Evolutionary conservation across 169 alveolate species (phyloP).

Genomic region (Plasmodium gonderi): DNA sequence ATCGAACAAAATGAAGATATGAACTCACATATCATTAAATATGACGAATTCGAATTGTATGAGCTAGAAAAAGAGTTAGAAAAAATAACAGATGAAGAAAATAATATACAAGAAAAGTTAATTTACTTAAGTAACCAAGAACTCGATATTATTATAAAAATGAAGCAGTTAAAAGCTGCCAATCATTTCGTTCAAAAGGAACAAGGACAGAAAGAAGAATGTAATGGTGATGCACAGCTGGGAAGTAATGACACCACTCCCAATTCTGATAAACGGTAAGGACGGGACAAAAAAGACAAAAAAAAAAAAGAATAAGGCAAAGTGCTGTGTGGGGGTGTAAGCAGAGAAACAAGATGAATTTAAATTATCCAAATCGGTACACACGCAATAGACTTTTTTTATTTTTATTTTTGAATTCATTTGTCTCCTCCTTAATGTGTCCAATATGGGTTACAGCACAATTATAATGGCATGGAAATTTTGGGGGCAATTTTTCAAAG

Average conservation of each 20-base stretch:
- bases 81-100: conserved; percentile 65
- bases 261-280: background rate
- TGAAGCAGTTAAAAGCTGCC: background rate
- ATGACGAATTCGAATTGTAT: conserved; percentile 38
- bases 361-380: background rate
- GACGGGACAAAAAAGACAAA: background rate
- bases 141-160: conserved; percentile 27
- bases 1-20: background rate
- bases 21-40: conserved; percentile 22
- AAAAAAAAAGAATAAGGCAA: too few species aligned
- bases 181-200: conserved; percentile 3
- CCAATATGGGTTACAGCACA: background rate
- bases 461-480: background rate
- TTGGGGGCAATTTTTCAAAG: background rate
- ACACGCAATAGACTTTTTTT: background rate
- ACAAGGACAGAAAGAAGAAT: background rate
- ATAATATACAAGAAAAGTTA: conserved; percentile 48
- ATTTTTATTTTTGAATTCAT: background rate
- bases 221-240: background rate
- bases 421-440: background rate
- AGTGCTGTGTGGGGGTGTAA: too few species aligned
- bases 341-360: too few species aligned
- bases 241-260: too few species aligned
- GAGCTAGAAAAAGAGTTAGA: conserved; percentile 63
- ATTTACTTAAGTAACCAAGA: conserved; percentile 59